These are phyloP conservation scores for Populus tremula DNA, from an alignment of 345 rosid species.

Conservation along the genomic window DNA sequence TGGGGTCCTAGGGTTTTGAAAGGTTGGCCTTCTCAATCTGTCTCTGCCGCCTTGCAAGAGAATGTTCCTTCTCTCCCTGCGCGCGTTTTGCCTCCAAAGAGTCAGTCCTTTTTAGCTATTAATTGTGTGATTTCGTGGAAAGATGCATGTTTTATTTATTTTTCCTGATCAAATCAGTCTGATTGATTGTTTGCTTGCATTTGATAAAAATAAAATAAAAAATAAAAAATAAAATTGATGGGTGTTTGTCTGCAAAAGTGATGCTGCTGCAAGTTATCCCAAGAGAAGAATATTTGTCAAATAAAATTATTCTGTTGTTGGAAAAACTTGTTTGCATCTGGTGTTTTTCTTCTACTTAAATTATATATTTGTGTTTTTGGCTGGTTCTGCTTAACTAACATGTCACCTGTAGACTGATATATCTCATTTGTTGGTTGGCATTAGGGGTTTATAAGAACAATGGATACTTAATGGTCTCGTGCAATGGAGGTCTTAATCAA, in stretches of 20 bases:
- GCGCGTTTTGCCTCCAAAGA: constrained; percentile 66
- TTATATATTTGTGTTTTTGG: background rate
- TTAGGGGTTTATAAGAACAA: constrained; percentile 91
- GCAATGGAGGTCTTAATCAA: constrained; percentile 93
- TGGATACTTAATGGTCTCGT: constrained; percentile 90
- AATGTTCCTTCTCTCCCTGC: constrained; percentile 43
- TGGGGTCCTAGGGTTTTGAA: constrained; percentile 88
- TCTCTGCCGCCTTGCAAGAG: constrained; percentile 37
- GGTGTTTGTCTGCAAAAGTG: no score
- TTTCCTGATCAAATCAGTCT: background rate
- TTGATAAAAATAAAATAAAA: background rate
- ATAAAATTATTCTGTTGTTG: background rate
- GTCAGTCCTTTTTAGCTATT: constrained; percentile 35
- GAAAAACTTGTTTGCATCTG: background rate
- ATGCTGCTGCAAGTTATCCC: constrained; percentile 8
- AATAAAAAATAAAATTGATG: no score
- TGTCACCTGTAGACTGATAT: background rate
- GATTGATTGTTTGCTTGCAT: background rate
- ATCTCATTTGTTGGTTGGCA: constrained; percentile 9
- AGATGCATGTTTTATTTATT: background rate
- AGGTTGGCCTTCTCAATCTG: constrained; percentile 67
- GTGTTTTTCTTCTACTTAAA: constrained; percentile 4
- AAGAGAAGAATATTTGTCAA: background rate
- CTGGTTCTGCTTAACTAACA: background rate
- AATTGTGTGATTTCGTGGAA: background rate